Evolutionary conservation across 106 monocot genomes (phyloP), one percentile per base, ranked within the genome.

Genomic region (Posidonia australis): DNA sequence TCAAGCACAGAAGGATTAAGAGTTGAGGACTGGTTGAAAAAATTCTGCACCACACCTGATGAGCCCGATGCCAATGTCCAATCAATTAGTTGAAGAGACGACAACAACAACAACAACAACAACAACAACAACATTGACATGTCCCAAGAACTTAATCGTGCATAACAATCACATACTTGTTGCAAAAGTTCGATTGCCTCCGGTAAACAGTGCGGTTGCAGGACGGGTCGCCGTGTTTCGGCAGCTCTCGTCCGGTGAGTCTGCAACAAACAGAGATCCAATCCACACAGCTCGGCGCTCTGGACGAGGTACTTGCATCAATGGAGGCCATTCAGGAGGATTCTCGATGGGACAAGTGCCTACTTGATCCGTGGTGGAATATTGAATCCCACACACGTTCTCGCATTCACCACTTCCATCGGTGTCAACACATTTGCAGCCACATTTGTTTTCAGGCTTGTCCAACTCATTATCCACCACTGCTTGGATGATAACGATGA

Each of bases 221-320:
- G 76, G 78, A 10, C 74, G 70, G 12, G 54, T 42, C 21, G 47
- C 32, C 27, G 32, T 66, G n/a, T 21, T 45, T 54, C 65, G 65
- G 65, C 66, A 73, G 30, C 64, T 45, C 29, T 46, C 31, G 19
- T 73, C 30, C 12, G 58, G 73, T 18, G 46, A 58, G 42, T 58
- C 75, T 2, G 9, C 5, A 48, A 25, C 28, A 18, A 71, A 48
- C 18, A 32, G 6, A 5, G 17, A 31, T 13, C 41, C 46, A 29
- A 29, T 27, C 27, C 49, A 36, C 0, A 52, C 58, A 4, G 83
- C 76, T 19, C 75, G 71, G 46, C 29, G 55, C 31, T 72, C 17
- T 17, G 30, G 63, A 5, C 25, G 18, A n/a, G 83, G 79, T 2
- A 83, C 56, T 74, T 83, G 79, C 44, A 83, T 16, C 25, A 83